Percentiles rank a stretch among this genome's conserved stretches.
Evolutionary conservation across 2,329 filamentous ascomycete species (phyloP).

Genomic region (Alternaria brassicae): DNA sequence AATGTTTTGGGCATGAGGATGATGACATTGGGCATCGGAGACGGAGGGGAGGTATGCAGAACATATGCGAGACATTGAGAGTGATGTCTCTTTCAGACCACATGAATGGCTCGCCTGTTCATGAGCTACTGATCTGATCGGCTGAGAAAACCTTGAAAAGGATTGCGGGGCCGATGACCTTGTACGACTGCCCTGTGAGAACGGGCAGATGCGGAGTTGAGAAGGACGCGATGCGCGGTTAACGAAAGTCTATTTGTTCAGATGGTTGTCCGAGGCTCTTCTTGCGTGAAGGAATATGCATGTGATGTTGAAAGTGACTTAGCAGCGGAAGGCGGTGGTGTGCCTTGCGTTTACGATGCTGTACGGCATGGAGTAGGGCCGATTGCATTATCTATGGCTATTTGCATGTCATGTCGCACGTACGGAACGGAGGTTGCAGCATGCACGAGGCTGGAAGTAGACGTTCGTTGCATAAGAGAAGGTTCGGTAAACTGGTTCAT

Average conservation of each 20-base stretch:
- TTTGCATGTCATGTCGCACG: background rate
- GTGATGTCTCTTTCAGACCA: background rate
- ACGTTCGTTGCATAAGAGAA: slow-evolving; percentile 2
- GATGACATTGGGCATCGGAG: background rate
- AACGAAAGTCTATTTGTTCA: slow-evolving; percentile 3
- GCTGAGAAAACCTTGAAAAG: background rate
- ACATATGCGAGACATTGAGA: slow-evolving; percentile 3
- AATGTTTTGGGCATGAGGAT: background rate
- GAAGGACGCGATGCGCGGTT: background rate
- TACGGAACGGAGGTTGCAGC: slow-evolving; percentile 9
- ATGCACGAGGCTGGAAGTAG: slow-evolving; percentile 15
- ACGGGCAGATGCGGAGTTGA: background rate
- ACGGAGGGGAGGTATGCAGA: background rate
- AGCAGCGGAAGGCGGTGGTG: slow-evolving; percentile 6
- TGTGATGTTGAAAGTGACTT: background rate
- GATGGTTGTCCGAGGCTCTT: background rate
- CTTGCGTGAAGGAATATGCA: background rate
- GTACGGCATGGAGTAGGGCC: slow-evolving; percentile 18
- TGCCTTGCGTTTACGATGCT: slow-evolving; percentile 19
- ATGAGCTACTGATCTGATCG: background rate
- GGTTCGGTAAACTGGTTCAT: slow-evolving; percentile 12
- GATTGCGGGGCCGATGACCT: background rate
- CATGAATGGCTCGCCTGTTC: slow-evolving; percentile 1
- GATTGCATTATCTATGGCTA: slow-evolving; percentile 8
- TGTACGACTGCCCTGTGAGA: slow-evolving; percentile 3